Evolutionary conservation across 257 asterid species (phyloP).

Genomic region (Solanum dulcamara): DNA sequence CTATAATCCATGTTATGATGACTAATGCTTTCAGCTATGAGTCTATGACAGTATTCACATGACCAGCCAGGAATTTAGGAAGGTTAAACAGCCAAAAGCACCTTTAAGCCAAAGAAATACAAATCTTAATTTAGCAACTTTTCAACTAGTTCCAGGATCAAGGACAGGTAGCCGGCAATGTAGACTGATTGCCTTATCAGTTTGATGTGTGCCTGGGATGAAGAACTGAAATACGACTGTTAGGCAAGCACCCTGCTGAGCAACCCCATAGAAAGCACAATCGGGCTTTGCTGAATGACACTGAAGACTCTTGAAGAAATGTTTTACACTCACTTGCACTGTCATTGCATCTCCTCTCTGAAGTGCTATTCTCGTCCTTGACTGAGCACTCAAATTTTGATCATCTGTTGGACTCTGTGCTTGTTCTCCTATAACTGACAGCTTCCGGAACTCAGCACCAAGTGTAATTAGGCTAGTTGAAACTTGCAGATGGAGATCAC

Average conservation of each 20-base stretch:
- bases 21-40: background rate
- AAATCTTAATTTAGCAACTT: background rate
- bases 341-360: conserved; percentile 69
- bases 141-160: conserved; percentile 70
- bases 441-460: conserved; percentile 72
- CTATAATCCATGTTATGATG: background rate
- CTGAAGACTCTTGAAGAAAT: conserved; percentile 75
- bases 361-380: conserved; percentile 46
- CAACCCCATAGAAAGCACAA: conserved; percentile 75
- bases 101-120: background rate
- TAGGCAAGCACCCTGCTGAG: conserved; percentile 57
- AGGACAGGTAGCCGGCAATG: conserved; percentile 91
- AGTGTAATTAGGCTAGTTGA: conserved; percentile 50
- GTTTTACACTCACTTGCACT: conserved; percentile 81
- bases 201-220: conserved; percentile 66
- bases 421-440: conserved; percentile 63
- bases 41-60: background rate
- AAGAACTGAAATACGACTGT: conserved; percentile 86
- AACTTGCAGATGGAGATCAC: conserved; percentile 77
- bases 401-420: conserved; percentile 34
- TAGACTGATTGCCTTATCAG: conserved; percentile 70
- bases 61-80: background rate
- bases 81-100: background rate
- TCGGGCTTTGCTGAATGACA: conserved; percentile 76
- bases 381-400: conserved; percentile 39